phyloP scores from a whole-genome alignment of 306 rosid species.

The Vigna hirtella region DNA sequence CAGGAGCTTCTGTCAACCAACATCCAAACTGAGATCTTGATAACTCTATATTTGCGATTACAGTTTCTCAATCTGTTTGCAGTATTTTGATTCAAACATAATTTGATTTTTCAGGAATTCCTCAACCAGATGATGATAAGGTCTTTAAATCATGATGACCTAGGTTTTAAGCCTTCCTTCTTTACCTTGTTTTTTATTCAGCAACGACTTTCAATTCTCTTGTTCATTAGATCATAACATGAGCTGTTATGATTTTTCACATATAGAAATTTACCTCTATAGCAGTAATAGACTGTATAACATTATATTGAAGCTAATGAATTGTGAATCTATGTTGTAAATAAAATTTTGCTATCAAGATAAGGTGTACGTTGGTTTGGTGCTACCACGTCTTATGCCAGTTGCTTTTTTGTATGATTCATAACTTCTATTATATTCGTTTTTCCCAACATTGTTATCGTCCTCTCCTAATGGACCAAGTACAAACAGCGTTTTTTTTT shows the following conservation, averaged over 20 bases:
- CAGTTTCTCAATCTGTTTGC: slow-evolving; percentile 4
- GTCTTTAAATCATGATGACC: slow-evolving; percentile 22
- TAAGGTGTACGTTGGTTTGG: slow-evolving; percentile 6
- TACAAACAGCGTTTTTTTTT: too few relatives aligned
- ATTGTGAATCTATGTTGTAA: slow-evolving; percentile 42
- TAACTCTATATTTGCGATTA: slow-evolving; percentile 1
- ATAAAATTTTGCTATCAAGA: slow-evolving; percentile 31
- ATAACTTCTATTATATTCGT: slow-evolving; percentile 2
- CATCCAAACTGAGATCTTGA: slow-evolving; percentile 1
- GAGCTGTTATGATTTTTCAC: slow-evolving; percentile 9
- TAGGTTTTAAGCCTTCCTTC: slow-evolving; percentile 5
- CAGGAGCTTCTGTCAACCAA: not conserved
- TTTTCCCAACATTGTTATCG: not conserved
- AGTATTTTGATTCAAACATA: slow-evolving; percentile 15
- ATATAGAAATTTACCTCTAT: not conserved
- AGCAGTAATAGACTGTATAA: not conserved
- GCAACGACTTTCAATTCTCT: slow-evolving; percentile 21
- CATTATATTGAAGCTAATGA: slow-evolving; percentile 14
- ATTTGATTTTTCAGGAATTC: slow-evolving; percentile 59
- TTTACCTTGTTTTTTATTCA: not conserved
- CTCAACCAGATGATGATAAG: slow-evolving; percentile 53
- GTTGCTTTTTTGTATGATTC: not conserved
- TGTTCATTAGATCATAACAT: slow-evolving; percentile 43
- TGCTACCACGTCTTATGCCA: not conserved
- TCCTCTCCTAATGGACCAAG: not conserved